Conservation (phyloP, 2,329 filamentous ascomycete genomes). For the Chaetomiaceae sp. region DNA sequence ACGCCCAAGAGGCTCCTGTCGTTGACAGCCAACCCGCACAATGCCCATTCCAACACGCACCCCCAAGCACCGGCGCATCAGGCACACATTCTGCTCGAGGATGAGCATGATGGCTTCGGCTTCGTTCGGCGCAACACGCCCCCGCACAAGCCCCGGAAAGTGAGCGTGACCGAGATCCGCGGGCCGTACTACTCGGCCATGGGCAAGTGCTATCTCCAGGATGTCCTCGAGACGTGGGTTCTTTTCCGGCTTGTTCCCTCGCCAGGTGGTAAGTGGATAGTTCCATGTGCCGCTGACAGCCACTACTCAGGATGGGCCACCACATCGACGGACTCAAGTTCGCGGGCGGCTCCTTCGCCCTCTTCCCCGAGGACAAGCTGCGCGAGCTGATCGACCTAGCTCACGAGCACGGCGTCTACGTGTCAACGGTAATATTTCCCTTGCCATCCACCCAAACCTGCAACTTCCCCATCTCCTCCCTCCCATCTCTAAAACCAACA, state of each 20-base stretch:
- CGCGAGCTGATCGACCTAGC: constrained; percentile 44
- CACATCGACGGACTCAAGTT: constrained; percentile 52
- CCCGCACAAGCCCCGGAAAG: constrained; percentile 42
- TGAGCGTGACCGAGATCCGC: constrained; percentile 48
- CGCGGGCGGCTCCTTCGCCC: constrained; percentile 45
- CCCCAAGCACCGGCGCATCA: neutral
- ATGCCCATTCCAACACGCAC: neutral
- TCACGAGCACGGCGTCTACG: constrained; percentile 43
- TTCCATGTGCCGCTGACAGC: neutral
- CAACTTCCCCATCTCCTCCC: no score
- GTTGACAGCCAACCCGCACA: no score
- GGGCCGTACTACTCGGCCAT: constrained; percentile 51
- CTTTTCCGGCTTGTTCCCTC: no score
- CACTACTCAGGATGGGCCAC: constrained; percentile 39
- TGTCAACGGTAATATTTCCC: constrained; percentile 35
- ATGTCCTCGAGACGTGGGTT: constrained; percentile 46
- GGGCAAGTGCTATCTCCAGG: constrained; percentile 45
- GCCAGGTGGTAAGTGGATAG: no score
- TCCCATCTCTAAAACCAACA: no score
- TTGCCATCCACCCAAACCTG: neutral
- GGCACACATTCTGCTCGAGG: constrained; percentile 37
- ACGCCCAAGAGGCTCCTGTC: no score
- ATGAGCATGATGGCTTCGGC: constrained; percentile 43
- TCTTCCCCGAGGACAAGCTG: constrained; percentile 41
- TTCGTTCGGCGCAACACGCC: constrained; percentile 45